Evolutionary conservation across 176 grass and related monocot species (phyloP).

Genomic region (Triticum aestivum): DNA sequence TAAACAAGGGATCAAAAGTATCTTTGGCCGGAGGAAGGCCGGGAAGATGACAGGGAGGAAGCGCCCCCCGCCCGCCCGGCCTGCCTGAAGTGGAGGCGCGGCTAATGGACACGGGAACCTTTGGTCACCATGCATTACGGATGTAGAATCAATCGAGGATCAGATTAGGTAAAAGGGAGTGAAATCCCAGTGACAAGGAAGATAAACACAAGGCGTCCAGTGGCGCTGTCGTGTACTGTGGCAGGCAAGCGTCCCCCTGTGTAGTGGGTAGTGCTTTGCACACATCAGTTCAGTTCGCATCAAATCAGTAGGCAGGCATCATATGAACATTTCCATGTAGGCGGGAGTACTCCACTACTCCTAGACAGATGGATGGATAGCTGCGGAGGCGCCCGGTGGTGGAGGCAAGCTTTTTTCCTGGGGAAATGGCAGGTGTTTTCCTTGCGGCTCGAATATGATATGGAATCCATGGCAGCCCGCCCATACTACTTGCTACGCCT

Average conservation of each 20-base stretch:
- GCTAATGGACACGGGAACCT: conserved; percentile 39
- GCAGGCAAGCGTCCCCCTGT: not conserved
- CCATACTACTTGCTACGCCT: conserved; percentile 7
- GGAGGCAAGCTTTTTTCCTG: not conserved
- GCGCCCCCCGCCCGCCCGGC: conserved; percentile 1
- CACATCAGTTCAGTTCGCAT: not conserved
- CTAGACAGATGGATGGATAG: not conserved
- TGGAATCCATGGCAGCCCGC: not conserved
- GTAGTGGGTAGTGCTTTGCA: not conserved
- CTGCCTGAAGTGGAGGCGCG: conserved; percentile 43
- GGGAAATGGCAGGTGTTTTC: not conserved
- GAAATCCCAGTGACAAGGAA: conserved; percentile 1
- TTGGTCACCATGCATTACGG: conserved; percentile 38
- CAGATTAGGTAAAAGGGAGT: not conserved
- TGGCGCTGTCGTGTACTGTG: not conserved
- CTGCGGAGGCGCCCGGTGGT: not conserved
- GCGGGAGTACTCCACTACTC: too few species aligned
- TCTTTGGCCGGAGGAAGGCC: conserved; percentile 3
- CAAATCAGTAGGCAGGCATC: conserved; percentile 36
- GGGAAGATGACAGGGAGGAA: conserved; percentile 74
- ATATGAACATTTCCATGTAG: conserved; percentile 6
- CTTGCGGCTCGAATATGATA: not conserved
- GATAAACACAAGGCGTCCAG: not conserved
- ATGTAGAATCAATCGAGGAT: conserved; percentile 42
- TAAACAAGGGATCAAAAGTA: conserved; percentile 9